These are phyloP conservation scores for Proliferodiscus dingleyae DNA, from an alignment of 2,329 filamentous ascomycete genomes.

Conservation along the genomic window DNA sequence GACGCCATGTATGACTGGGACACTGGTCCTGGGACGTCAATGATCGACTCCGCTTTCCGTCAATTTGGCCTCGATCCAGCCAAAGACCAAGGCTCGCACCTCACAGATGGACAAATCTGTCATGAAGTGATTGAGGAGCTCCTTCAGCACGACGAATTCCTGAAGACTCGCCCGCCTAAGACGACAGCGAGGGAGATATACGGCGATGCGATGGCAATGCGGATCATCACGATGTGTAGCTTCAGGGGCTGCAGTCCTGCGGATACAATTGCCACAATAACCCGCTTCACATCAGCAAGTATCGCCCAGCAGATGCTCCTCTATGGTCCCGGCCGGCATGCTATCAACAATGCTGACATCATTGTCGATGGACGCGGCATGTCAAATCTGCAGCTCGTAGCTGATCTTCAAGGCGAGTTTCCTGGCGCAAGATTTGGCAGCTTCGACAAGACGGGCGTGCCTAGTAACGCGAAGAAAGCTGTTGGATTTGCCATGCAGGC, in stretches of 20 bases:
- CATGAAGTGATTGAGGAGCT: constrained; percentile 30
- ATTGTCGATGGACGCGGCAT: constrained; percentile 29
- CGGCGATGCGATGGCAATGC: constrained; percentile 27
- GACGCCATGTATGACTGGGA: constrained; percentile 34
- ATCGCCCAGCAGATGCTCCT: constrained; percentile 31
- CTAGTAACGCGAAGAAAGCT: constrained; percentile 32
- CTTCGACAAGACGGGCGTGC: constrained; percentile 31
- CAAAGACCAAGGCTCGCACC: constrained; percentile 20
- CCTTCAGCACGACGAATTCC: constrained; percentile 24
- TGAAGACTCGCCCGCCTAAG: constrained; percentile 28
- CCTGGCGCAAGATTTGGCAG: constrained; percentile 25
- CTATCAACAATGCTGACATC: constrained; percentile 29
- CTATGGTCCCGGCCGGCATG: constrained; percentile 27
- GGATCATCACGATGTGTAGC: constrained; percentile 27
- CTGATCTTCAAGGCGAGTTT: constrained; percentile 29
- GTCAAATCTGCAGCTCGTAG: constrained; percentile 27
- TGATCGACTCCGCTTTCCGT: constrained; percentile 30
- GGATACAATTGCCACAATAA: constrained; percentile 30
- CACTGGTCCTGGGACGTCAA: constrained; percentile 29
- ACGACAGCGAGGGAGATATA: constrained; percentile 31
- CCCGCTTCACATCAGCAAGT: constrained; percentile 29
- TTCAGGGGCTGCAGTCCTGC: constrained; percentile 24
- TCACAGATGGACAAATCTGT: constrained; percentile 27
- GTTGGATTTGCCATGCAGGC: constrained; percentile 34
- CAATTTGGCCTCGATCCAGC: constrained; percentile 28